A percentile compares a stretch with the other conserved stretches of the same genome.
phyloP scores from a whole-genome alignment of 345 rosid species.

The Melaleuca alternifolia region DNA sequence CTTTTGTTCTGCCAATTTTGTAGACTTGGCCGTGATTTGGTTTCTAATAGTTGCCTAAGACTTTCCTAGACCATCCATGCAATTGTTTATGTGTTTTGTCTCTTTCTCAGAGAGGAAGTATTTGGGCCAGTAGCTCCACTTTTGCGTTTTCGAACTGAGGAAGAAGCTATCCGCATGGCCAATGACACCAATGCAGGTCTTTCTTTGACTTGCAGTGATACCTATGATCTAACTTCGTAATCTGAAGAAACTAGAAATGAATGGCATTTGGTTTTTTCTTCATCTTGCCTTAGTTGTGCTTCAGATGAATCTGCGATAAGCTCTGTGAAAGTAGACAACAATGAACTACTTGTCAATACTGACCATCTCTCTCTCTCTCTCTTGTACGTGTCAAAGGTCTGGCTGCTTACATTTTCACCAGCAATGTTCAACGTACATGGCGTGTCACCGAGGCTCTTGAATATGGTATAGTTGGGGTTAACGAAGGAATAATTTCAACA shows the following conservation, averaged over 20 bases:
- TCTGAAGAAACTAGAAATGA: background rate
- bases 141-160: conserved; percentile 74
- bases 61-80: background rate
- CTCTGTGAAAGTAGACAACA: background rate
- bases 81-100: background rate
- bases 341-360: background rate
- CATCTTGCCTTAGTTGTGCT: background rate
- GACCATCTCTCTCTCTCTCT: background rate
- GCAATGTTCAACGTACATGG: conserved; percentile 79
- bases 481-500: conserved; percentile 89
- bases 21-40: background rate
- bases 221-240: background rate
- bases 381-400: conserved; percentile 34
- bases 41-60: background rate
- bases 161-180: conserved; percentile 72
- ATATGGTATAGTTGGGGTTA: conserved; percentile 82
- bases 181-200: conserved; percentile 85
- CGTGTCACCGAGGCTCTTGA: conserved; percentile 92
- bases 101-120: conserved; percentile 64
- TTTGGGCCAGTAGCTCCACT: conserved; percentile 98
- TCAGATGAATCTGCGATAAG: background rate
- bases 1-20: background rate
- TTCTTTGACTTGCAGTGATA: background rate
- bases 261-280: background rate
- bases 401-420: conserved; percentile 91